A percentile compares a stretch with the other conserved stretches of the same genome.
Evolutionary conservation across 1,139 yeast species (phyloP).

Genomic region (Entelexis paramagnoliae): DNA sequence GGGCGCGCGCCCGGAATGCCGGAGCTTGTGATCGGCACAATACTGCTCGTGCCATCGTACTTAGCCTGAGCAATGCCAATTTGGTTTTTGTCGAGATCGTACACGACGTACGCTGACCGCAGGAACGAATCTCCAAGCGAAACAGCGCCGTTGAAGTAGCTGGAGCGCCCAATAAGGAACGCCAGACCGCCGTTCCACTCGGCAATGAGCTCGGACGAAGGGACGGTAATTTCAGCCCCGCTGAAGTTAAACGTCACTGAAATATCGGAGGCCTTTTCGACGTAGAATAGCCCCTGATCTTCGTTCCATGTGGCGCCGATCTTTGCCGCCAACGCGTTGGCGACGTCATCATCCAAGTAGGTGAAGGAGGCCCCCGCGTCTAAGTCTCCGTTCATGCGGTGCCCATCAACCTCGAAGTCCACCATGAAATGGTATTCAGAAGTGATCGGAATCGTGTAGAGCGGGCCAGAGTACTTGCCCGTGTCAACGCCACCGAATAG

Average conservation of each 20-base stretch:
- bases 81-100: slow-evolving; percentile 53
- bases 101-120: slow-evolving; percentile 65
- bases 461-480: slow-evolving; percentile 41
- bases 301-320: slow-evolving; percentile 10
- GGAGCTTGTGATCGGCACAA: not conserved
- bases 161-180: slow-evolving; percentile 1
- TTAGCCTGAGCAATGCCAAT: slow-evolving; percentile 47
- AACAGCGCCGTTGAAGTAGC: slow-evolving; percentile 3
- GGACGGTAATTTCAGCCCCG: slow-evolving; percentile 37
- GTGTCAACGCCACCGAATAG: slow-evolving; percentile 53
- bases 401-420: slow-evolving; percentile 12
- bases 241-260: slow-evolving; percentile 34
- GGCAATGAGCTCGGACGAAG: slow-evolving; percentile 32
- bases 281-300: slow-evolving; percentile 8
- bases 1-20: not conserved
- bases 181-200: not conserved
- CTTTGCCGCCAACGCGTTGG: slow-evolving; percentile 8
- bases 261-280: not conserved
- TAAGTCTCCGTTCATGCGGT: slow-evolving; percentile 6
- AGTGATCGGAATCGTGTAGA: slow-evolving; percentile 28
- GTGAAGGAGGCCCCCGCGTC: slow-evolving; percentile 33
- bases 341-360: slow-evolving; percentile 35
- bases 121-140: slow-evolving; percentile 69
- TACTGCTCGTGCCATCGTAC: not conserved
- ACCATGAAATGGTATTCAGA: slow-evolving; percentile 4